Conservation (phyloP, 2,329 filamentous ascomycete genomes). For the Byssoonygena ceratinophila region DNA sequence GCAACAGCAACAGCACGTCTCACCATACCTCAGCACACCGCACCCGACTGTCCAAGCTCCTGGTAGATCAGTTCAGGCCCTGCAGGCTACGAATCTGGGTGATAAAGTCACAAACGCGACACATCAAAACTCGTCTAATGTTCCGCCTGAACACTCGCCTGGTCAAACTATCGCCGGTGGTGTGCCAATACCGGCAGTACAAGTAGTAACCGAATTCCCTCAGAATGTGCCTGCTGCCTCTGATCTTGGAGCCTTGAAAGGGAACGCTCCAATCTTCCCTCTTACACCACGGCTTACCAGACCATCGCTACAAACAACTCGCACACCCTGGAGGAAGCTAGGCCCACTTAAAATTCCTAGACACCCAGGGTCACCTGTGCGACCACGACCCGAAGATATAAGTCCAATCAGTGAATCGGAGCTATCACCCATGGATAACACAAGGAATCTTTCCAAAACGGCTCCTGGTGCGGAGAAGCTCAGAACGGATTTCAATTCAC, state of each 20-base stretch:
- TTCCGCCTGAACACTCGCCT: neutral
- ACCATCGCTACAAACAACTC: constrained; percentile 32
- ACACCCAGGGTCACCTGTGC: constrained; percentile 32
- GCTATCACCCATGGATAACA: constrained; percentile 24
- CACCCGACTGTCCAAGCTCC: neutral
- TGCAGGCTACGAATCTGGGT: neutral
- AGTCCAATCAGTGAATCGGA: constrained; percentile 38
- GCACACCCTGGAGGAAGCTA: constrained; percentile 37
- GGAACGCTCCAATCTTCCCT: constrained; percentile 6
- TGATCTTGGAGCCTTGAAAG: neutral
- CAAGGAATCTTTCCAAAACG: neutral
- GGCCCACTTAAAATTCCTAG: constrained; percentile 25
- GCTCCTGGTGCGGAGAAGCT: neutral
- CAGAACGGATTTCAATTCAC: neutral
- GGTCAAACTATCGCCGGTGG: constrained; percentile 6
- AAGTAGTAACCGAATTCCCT: neutral
- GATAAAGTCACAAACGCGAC: neutral
- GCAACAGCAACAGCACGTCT: constrained; percentile 9
- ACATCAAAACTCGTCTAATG: neutral
- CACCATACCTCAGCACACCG: neutral
- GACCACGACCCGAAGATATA: constrained; percentile 35
- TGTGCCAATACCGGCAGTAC: neutral
- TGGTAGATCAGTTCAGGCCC: neutral
- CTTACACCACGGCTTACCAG: constrained; percentile 24
- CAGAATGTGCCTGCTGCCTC: neutral